A percentile compares a stretch with the other conserved stretches of the same genome.
Evolutionary conservation across 352 stramenopile genomes (phyloP).

Genomic region (Phytopythium vexans): DNA sequence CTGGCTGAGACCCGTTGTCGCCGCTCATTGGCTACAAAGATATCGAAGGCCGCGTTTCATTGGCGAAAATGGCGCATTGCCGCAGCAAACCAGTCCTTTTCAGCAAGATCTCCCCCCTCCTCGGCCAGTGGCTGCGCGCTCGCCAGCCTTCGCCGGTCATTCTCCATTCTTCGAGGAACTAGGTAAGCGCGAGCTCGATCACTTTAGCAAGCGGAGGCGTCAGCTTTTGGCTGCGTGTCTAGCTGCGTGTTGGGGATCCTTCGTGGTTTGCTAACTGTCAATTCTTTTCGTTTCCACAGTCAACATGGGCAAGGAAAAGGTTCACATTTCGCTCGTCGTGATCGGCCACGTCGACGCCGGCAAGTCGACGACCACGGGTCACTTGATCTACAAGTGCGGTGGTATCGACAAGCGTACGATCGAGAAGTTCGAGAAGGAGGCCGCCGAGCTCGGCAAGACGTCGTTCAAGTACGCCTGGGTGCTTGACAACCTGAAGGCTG

Average conservation of each 20-base stretch:
- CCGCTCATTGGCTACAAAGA: not conserved
- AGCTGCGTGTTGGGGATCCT: not conserved
- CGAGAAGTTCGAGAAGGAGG: slow-evolving; percentile 98
- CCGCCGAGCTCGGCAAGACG: slow-evolving; percentile 93
- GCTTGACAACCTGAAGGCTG: slow-evolving; percentile 97
- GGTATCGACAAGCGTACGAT: slow-evolving; percentile 99
- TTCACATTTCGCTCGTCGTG: slow-evolving; percentile 91
- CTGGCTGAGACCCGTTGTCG: slow-evolving; percentile 8
- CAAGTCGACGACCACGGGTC: slow-evolving; percentile 98
- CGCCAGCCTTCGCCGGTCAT: slow-evolving; percentile 13
- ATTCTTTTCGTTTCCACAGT: not conserved
- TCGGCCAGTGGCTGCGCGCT: not conserved
- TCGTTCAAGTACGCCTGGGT: slow-evolving; percentile 99
- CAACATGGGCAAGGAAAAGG: slow-evolving; percentile 74
- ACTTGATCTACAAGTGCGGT: slow-evolving; percentile 99
- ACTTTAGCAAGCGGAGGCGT: not conserved
- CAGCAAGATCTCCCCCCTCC: slow-evolving; percentile 1
- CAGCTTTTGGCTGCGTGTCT: not conserved
- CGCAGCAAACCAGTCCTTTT: slow-evolving; percentile 3
- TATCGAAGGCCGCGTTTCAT: not conserved
- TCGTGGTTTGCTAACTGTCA: not conserved
- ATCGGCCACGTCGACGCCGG: slow-evolving; percentile 97
- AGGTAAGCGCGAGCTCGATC: slow-evolving; percentile 20
- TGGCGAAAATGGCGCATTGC: slow-evolving; percentile 4
- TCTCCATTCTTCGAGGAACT: slow-evolving; percentile 42